A percentile compares a stretch with the other conserved stretches of the same genome.
Conservation (phyloP, 352 stramenopile genomes). For the Globisporangium yorkense region DNA sequence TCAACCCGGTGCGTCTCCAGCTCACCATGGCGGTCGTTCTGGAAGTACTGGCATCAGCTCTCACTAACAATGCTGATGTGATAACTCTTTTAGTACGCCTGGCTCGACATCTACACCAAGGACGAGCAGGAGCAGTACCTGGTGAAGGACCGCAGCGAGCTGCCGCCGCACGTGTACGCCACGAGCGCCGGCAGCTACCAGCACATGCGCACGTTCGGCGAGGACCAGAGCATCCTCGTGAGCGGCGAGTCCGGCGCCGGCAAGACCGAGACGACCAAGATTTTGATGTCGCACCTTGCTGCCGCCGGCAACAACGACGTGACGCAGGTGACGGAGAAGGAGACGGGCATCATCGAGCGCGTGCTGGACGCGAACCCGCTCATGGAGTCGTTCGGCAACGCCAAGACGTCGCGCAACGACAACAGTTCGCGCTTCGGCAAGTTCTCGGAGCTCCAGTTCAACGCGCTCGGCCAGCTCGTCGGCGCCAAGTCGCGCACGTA, state of each 20-base stretch:
- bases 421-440: constrained; percentile 49
- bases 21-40: background rate
- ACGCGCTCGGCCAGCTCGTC: constrained; percentile 69
- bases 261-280: constrained; percentile 94
- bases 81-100: constrained; percentile 69
- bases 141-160: constrained; percentile 53
- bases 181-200: constrained; percentile 71
- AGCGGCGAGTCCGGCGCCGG: constrained; percentile 86
- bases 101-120: constrained; percentile 87
- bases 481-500: constrained; percentile 81
- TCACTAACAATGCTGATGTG: background rate
- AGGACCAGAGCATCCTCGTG: constrained; percentile 85
- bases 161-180: constrained; percentile 80
- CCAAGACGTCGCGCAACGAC: constrained; percentile 46
- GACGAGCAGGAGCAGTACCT: constrained; percentile 80
- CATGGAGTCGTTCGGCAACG: constrained; percentile 79
- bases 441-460: constrained; percentile 56
- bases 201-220: constrained; percentile 78
- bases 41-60: too few species aligned
- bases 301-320: constrained; percentile 37
- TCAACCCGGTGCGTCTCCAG: constrained; percentile 89
- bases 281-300: constrained; percentile 93
- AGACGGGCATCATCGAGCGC: constrained; percentile 75
- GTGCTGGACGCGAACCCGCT: constrained; percentile 83
- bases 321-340: constrained; percentile 13